Conservation (phyloP, 108 stramenopile species). For the Cyclotella sp. region DNA sequence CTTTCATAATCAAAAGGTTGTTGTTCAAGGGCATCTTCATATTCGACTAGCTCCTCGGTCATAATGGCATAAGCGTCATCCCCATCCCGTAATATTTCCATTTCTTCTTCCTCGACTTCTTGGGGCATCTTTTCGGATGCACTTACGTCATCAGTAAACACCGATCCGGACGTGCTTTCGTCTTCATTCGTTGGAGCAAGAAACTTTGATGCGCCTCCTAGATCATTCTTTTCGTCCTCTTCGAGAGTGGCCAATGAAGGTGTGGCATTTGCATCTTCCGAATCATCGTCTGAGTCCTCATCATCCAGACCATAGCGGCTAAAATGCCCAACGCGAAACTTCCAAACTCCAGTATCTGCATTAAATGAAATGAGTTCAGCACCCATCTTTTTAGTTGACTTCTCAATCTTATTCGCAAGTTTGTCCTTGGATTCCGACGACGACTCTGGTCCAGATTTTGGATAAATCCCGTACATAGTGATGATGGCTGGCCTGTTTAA, state of each 20-base stretch:
- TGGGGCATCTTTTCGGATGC: conserved; percentile 17
- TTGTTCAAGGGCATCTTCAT: conserved; percentile 26
- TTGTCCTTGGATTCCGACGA: conserved; percentile 64
- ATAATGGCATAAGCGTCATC: conserved; percentile 55
- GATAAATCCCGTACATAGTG: conserved; percentile 77
- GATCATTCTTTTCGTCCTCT: conserved; percentile 48
- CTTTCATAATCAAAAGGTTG: not conserved
- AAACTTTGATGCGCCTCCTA: conserved; percentile 54
- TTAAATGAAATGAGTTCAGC: conserved; percentile 89
- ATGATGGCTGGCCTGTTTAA: conserved; percentile 91
- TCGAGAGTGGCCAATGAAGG: conserved; percentile 37
- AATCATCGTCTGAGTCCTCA: conserved; percentile 76
- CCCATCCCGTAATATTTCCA: conserved; percentile 36
- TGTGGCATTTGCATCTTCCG: conserved; percentile 35
- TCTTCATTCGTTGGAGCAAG: conserved; percentile 55
- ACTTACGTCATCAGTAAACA: conserved; percentile 31
- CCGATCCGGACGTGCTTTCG: conserved; percentile 39
- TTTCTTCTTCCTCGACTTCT: conserved; percentile 27
- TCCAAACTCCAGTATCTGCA: conserved; percentile 81
- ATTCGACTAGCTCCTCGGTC: conserved; percentile 43
- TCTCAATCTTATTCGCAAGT: conserved; percentile 65
- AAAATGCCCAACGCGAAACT: conserved; percentile 91
- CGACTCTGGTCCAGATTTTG: conserved; percentile 64
- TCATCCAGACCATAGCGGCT: conserved; percentile 92
- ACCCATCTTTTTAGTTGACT: conserved; percentile 72